Conservation (phyloP, 2,329 filamentous ascomycete species). For the Coniochaeta sp. region DNA sequence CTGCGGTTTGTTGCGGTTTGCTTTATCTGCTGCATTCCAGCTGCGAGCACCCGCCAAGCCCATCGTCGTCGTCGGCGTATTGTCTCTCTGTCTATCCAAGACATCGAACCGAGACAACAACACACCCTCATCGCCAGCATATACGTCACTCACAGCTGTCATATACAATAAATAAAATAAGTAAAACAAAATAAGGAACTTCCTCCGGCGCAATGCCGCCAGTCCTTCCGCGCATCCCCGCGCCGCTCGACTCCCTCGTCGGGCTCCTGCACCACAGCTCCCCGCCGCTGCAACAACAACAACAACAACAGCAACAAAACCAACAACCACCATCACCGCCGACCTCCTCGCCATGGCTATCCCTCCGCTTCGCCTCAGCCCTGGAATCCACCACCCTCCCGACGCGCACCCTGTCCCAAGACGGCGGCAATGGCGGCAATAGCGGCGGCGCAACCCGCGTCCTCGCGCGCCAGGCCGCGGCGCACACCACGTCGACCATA, state of each 20-base stretch:
- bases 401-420: not conserved
- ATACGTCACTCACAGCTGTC: too few relatives aligned
- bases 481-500: constrained; percentile 17
- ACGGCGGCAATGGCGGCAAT: too few relatives aligned
- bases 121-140: not conserved
- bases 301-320: too few relatives aligned
- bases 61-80: too few relatives aligned
- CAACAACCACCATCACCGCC: not conserved
- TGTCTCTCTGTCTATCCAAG: not conserved
- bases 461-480: constrained; percentile 10
- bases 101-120: not conserved
- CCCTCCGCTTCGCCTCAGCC: constrained; percentile 1
- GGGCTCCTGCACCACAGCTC: not conserved
- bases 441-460: constrained; percentile 7
- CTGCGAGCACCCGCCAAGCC: not conserved
- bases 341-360: not conserved
- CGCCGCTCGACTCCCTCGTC: not conserved
- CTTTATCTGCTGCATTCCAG: not conserved
- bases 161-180: too few relatives aligned
- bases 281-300: not conserved
- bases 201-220: not conserved
- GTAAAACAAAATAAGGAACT: too few relatives aligned
- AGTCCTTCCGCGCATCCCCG: not conserved
- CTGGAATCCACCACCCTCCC: constrained; percentile 1
- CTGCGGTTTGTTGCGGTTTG: not conserved